Evolutionary conservation across 345 rosid species (phyloP).

Genomic region (Populus nigra): DNA sequence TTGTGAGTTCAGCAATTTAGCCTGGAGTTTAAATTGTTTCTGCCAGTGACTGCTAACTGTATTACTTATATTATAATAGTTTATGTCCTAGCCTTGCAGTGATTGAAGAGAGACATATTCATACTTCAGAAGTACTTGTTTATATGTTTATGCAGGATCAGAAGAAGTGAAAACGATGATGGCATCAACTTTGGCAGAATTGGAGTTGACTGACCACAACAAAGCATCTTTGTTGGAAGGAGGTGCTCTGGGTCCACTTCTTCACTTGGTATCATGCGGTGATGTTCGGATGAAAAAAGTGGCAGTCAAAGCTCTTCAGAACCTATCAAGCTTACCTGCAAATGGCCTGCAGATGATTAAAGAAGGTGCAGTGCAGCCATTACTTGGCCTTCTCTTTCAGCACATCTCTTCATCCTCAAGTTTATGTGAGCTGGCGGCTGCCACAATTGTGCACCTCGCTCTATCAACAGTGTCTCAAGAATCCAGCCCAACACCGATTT

Average conservation of each 20-base stretch:
- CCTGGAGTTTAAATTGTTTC: not conserved
- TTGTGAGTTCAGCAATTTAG: not conserved
- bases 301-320: conserved; percentile 49
- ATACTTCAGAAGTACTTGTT: not conserved
- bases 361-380: conserved; percentile 52
- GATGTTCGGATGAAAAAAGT: conserved; percentile 37
- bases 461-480: conserved; percentile 48
- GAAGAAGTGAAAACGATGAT: conserved; percentile 48
- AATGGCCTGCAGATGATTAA: conserved; percentile 60
- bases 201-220: conserved; percentile 62
- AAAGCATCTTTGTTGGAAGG: conserved; percentile 53
- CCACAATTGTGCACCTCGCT: conserved; percentile 55
- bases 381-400: conserved; percentile 49
- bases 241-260: conserved; percentile 51
- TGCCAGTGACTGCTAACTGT: not conserved
- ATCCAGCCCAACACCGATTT: conserved; percentile 26
- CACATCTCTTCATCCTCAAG: conserved; percentile 36
- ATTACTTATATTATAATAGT: not conserved
- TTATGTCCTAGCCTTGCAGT: conserved; percentile 1
- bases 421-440: conserved; percentile 55
- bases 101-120: not conserved
- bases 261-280: conserved; percentile 40
- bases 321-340: conserved; percentile 49
- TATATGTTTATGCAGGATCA: conserved; percentile 43
- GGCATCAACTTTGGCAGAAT: conserved; percentile 55